Conservation (phyloP, 768 basidiomycete species). For the Amanita rimosa region DNA sequence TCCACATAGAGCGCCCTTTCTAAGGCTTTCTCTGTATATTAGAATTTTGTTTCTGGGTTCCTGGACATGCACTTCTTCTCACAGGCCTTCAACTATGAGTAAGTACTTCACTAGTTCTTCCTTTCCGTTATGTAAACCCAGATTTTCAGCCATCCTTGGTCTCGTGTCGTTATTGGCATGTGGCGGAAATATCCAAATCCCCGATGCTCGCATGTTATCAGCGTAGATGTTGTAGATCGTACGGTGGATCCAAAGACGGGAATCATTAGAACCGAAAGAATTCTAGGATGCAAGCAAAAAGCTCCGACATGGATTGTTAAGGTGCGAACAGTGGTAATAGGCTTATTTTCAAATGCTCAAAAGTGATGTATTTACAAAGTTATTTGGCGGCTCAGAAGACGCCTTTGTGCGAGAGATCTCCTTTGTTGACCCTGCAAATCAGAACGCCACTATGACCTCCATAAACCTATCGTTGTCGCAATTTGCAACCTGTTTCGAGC, state of each 20-base stretch:
- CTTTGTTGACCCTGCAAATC: constrained; percentile 77
- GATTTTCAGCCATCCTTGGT: constrained; percentile 67
- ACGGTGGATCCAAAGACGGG: constrained; percentile 76
- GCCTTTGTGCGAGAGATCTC: constrained; percentile 93
- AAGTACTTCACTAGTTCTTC: constrained; percentile 20
- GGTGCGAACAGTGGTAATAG: constrained; percentile 32
- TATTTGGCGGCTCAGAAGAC: constrained; percentile 89
- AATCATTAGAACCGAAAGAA: constrained; percentile 82
- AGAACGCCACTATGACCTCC: constrained; percentile 76
- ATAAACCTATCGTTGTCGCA: constrained; percentile 94
- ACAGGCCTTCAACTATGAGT: constrained; percentile 80
- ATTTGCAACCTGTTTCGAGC: constrained; percentile 87
- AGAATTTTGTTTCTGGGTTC: background rate
- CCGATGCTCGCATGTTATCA: constrained; percentile 80
- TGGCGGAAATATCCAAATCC: constrained; percentile 97
- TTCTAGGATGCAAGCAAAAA: constrained; percentile 88
- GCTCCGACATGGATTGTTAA: constrained; percentile 89
- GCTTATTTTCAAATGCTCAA: background rate
- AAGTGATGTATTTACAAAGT: constrained; percentile 27
- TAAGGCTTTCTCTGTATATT: background rate
- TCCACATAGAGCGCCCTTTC: background rate
- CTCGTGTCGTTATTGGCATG: constrained; percentile 85
- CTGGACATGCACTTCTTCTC: constrained; percentile 80
- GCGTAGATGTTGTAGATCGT: constrained; percentile 80
- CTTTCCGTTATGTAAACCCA: constrained; percentile 3